phyloP scores from a whole-genome alignment of 2,329 filamentous ascomycete species.

The Colletotrichum limetticola region DNA sequence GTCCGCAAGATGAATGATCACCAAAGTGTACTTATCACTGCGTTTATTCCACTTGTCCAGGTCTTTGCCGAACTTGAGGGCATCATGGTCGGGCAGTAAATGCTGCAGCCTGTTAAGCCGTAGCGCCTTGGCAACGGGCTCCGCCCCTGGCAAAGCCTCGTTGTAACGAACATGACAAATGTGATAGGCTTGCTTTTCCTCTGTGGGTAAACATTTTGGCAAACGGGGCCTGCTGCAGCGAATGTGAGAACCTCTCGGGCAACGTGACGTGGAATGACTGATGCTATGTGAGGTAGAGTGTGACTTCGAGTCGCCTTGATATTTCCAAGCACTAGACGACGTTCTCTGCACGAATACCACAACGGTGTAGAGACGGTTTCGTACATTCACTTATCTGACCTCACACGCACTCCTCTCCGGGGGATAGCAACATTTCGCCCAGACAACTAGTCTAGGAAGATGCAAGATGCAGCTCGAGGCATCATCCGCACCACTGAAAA shows the following conservation, averaged over 20 bases:
- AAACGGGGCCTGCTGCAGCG: neutral
- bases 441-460: too few species aligned
- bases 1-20: neutral
- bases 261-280: neutral
- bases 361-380: too few species aligned
- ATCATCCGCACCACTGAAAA: too few species aligned
- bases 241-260: neutral
- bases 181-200: neutral
- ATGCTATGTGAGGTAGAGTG: neutral
- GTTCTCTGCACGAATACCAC: too few species aligned
- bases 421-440: accelerated
- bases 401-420: too few species aligned
- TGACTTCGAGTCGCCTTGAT: too few species aligned
- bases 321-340: too few species aligned
- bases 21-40: too few species aligned
- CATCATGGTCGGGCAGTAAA: neutral
- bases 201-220: neutral
- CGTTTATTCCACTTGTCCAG: neutral
- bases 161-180: neutral
- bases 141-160: neutral
- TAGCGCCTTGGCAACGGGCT: neutral
- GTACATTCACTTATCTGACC: too few species aligned
- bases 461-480: too few species aligned
- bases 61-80: neutral
- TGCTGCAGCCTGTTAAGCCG: neutral